phyloP scores from a whole-genome alignment of 2,329 filamentous ascomycete genomes.

The Endothia cerciana region DNA sequence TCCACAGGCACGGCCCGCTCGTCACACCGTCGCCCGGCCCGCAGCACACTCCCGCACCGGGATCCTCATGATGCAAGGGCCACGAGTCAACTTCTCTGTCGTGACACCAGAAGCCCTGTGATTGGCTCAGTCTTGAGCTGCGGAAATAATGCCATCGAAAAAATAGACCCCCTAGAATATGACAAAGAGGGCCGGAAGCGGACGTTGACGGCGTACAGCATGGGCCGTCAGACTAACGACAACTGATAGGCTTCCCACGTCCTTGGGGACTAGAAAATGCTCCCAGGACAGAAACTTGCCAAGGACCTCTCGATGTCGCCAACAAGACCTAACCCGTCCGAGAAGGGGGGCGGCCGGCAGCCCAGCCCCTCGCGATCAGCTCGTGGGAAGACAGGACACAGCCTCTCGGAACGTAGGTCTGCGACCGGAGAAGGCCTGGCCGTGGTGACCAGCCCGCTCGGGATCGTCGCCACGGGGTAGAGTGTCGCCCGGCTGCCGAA shows the following conservation, averaged over 20 bases:
- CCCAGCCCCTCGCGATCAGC: neutral
- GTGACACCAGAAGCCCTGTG: neutral
- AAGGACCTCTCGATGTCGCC: neutral
- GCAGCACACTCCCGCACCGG: neutral
- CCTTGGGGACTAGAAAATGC: neutral
- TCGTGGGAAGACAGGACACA: neutral
- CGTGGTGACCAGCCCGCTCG: neutral
- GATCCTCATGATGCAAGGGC: neutral
- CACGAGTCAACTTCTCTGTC: neutral
- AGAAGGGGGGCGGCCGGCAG: neutral
- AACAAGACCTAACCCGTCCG: neutral
- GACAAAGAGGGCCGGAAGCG: neutral
- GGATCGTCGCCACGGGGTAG: neutral
- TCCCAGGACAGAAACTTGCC: neutral
- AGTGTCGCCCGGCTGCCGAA: neutral
- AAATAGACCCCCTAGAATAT: slow-evolving; percentile 2
- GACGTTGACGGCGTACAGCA: neutral
- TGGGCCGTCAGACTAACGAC: neutral
- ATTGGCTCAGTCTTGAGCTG: neutral
- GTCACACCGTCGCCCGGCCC: neutral
- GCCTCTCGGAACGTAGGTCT: neutral
- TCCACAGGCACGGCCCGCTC: too few species aligned
- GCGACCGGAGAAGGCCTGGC: neutral
- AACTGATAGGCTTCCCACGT: neutral
- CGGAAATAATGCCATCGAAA: neutral